phyloP scores from a whole-genome alignment of 352 stramenopile species.

The Pythium brachiatum region DNA sequence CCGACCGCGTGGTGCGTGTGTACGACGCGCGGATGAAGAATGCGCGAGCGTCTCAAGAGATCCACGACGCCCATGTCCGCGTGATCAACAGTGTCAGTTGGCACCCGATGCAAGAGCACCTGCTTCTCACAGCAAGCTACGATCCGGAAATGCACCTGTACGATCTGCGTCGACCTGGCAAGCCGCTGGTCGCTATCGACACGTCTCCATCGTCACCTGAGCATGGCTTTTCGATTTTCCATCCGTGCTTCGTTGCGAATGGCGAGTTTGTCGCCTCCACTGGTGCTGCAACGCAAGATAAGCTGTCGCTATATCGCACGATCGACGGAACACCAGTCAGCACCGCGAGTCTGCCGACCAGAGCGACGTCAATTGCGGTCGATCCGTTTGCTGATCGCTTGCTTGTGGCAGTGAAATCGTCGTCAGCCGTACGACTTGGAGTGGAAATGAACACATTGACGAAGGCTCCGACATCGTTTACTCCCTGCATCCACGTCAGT shows the following conservation, averaged over 20 bases:
- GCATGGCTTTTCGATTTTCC: slow-evolving; percentile 34
- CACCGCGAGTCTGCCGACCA: slow-evolving; percentile 29
- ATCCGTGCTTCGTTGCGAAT: slow-evolving; percentile 40
- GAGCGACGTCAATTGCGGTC: slow-evolving; percentile 31
- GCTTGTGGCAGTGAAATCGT: slow-evolving; percentile 26
- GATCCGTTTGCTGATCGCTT: slow-evolving; percentile 41
- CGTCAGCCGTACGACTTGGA: slow-evolving; percentile 33
- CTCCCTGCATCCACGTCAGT: no score
- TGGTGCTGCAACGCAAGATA: slow-evolving; percentile 5
- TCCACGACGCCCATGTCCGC: slow-evolving; percentile 31
- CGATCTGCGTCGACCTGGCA: slow-evolving; percentile 35
- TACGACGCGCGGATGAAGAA: slow-evolving; percentile 27
- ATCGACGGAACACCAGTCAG: slow-evolving; percentile 36
- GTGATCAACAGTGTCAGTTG: slow-evolving; percentile 62
- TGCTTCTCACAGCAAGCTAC: slow-evolving; percentile 45
- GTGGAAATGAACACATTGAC: neutral
- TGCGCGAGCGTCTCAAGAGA: slow-evolving; percentile 5
- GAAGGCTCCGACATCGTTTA: neutral
- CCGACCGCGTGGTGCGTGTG: slow-evolving; percentile 42
- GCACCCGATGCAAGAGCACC: slow-evolving; percentile 42
- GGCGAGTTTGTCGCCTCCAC: slow-evolving; percentile 12
- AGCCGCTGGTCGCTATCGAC: slow-evolving; percentile 37
- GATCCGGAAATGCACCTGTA: slow-evolving; percentile 48
- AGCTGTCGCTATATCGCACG: slow-evolving; percentile 38
- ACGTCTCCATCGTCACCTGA: slow-evolving; percentile 17